Percentiles rank a stretch among this genome's conserved stretches.
These are phyloP conservation scores for Syzygium oleosum DNA, from an alignment of 345 rosid genomes.

Conservation along the genomic window DNA sequence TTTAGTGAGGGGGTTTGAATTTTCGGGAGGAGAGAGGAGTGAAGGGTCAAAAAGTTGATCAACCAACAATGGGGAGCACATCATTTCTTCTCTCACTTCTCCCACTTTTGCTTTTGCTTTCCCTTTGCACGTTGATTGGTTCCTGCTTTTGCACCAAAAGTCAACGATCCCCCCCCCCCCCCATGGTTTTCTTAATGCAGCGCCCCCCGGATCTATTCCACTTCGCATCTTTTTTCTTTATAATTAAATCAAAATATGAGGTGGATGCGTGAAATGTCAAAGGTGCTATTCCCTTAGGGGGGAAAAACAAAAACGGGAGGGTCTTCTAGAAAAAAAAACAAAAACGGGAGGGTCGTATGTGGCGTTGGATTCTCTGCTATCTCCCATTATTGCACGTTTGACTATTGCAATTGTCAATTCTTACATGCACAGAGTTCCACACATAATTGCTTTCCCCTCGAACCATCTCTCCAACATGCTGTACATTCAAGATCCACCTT, in stretches of 20 bases:
- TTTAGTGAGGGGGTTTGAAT: background rate
- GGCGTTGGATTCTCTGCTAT: background rate
- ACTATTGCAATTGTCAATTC: background rate
- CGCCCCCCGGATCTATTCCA: background rate
- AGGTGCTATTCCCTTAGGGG: background rate
- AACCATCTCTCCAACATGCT: background rate
- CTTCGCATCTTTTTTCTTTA: background rate
- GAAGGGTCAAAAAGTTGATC: background rate
- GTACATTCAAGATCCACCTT: background rate
- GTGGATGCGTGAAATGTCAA: background rate
- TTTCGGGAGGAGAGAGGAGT: background rate
- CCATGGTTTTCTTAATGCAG: background rate
- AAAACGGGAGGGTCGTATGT: background rate
- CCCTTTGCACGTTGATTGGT: background rate
- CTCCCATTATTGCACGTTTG: background rate
- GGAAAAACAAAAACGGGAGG: background rate
- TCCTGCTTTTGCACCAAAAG: background rate
- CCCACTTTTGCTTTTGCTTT: background rate
- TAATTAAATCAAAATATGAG: background rate
- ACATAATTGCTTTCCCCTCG: too few relatives aligned
- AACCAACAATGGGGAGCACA: background rate
- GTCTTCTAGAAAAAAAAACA: too few relatives aligned
- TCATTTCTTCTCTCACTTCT: background rate
- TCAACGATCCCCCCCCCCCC: background rate
- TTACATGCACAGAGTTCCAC: too few relatives aligned